Evolutionary conservation across 768 basidiomycete genomes (phyloP), one percentile per base, ranked within the genome.

Genomic region (Lentinula sp.): DNA sequence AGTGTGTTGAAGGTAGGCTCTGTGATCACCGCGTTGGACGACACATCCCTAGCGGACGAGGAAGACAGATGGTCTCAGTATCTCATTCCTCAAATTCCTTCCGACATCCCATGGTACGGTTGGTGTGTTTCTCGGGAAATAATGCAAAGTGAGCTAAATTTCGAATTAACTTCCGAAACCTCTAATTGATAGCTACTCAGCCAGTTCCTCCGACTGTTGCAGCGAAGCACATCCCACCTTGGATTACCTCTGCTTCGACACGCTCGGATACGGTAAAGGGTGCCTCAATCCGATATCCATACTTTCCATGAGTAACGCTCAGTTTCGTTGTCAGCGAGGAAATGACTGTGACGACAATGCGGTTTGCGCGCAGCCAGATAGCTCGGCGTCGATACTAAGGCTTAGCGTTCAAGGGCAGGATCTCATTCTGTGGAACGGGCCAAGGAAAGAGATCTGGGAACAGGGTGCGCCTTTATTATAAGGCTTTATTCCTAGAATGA

Each of bases 401-500:
- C 72, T 93, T 12, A 54, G 63, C 54, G 52, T 57, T 3, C 61
- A 63, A 15, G 64, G 50, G 23, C 35, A 78, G 37, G 69, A 76
- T 43, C 75, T 85, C 1, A 71, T 93, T 3, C 68, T 94, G 2
- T 95, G 91, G 90, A 85, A 80, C 61, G 93, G 93, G 0, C 85
- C 89, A 5, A 73, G 72, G 8, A 66, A 65, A 16, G 90, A 92
- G 71, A 76, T 94, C 0, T 81, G 79, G 73, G 82, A 87, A 57
- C 80, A 88, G 78, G 85, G 89, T 86, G 64, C 33, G 75, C 67
- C n/a, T 53, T 39, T 46, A 61, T 54, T 36, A 46, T 16, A 10
- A 6, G 4, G 32, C 13, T 49, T 58, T n/a, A 49, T 57, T 33
- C 7, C 18, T 18, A 65, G 37, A 35, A 43, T 20, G 56, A 35